Percentiles rank a stretch among this genome's conserved stretches.
Evolutionary conservation across 148 eudicot species (phyloP).

Genomic region (Spergularia marina): DNA sequence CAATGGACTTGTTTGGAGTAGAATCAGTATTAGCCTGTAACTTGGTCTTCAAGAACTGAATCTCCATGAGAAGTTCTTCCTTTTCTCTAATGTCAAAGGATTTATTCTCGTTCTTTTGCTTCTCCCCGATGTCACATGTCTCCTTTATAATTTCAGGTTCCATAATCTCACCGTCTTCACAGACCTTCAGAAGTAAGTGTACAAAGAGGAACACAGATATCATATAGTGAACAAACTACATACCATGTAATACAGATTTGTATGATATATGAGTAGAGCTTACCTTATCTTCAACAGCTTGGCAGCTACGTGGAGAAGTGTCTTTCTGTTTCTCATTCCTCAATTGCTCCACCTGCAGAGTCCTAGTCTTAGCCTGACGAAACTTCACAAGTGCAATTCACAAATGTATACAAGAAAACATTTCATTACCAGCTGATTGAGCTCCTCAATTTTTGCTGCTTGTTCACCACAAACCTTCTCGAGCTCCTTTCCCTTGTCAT

Average conservation of each 20-base stretch:
- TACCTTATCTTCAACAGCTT: slow-evolving; percentile 48
- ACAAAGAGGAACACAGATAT: neutral
- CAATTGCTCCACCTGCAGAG: slow-evolving; percentile 63
- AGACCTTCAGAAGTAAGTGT: neutral
- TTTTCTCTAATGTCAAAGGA: slow-evolving; percentile 58
- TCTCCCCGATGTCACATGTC: slow-evolving; percentile 55
- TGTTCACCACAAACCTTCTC: slow-evolving; percentile 63
- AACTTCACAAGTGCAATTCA: neutral
- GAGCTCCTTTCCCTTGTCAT: slow-evolving; percentile 50
- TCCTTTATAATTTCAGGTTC: slow-evolving; percentile 55
- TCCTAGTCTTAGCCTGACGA: neutral
- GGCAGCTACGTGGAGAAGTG: slow-evolving; percentile 7
- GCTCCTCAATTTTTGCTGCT: slow-evolving; percentile 82
- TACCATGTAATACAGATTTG: neutral
- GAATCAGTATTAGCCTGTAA: slow-evolving; percentile 47
- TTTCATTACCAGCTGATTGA: slow-evolving; percentile 51
- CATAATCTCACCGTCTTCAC: slow-evolving; percentile 24
- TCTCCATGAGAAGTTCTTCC: slow-evolving; percentile 79
- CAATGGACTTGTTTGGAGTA: slow-evolving; percentile 52
- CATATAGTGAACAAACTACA: neutral
- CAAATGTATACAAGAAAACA: neutral
- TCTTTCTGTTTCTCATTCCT: slow-evolving; percentile 32
- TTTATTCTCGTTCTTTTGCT: slow-evolving; percentile 14
- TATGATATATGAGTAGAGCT: slow-evolving; percentile 5
- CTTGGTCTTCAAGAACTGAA: slow-evolving; percentile 60